Conservation (phyloP, 2,329 filamentous ascomycete species). For the Penicillium sp. region DNA sequence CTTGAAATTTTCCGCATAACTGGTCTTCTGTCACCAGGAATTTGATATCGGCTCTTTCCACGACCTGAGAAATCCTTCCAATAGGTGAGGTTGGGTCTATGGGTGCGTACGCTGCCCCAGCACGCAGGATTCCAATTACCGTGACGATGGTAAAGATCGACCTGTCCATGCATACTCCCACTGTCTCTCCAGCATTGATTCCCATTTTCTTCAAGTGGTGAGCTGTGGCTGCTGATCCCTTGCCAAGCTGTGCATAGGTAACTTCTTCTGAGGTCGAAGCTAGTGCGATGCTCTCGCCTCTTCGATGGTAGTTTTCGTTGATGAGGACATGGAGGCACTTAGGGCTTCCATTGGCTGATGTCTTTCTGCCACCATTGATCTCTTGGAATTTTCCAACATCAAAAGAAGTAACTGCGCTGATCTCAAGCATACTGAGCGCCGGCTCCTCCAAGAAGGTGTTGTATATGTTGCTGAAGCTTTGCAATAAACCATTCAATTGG, state of each 20-base stretch:
- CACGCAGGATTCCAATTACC: neutral
- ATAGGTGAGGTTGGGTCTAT: neutral
- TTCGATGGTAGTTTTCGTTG: neutral
- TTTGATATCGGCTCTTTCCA: conserved; percentile 1
- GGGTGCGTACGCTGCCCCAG: neutral
- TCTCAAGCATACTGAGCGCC: neutral
- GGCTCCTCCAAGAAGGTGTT: neutral
- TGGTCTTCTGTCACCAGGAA: conserved; percentile 1
- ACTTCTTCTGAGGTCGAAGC: neutral
- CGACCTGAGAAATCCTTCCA: conserved; percentile 1
- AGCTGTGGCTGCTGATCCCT: neutral
- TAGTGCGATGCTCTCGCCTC: neutral
- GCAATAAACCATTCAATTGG: neutral
- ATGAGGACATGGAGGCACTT: neutral
- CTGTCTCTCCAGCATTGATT: neutral
- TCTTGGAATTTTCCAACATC: neutral
- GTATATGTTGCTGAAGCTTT: neutral
- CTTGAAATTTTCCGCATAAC: neutral
- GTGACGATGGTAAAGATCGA: neutral
- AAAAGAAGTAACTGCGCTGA: neutral
- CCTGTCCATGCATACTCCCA: neutral
- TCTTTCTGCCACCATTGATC: neutral
- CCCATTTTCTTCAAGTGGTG: neutral
- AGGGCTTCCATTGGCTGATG: neutral
- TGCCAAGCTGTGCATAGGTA: neutral